Base-by-base conservation (phyloP, 2,329 filamentous ascomycete species). In the Calonectria multiphialidica region DNA sequence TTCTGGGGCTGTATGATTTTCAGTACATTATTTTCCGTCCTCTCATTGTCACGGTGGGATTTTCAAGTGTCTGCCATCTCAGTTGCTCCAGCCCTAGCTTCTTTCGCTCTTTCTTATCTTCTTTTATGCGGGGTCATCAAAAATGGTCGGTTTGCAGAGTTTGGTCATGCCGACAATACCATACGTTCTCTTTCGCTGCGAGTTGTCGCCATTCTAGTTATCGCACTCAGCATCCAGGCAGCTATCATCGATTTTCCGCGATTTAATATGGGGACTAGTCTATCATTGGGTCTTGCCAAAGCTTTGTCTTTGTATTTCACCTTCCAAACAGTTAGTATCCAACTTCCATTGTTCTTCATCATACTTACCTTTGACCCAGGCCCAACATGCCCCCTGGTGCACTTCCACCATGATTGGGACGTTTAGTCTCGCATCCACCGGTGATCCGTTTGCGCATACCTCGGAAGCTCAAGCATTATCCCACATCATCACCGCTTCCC, bases 341-440 rank as follows among this genome's bases (percentile, higher is more conserved):
- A 47, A 47, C 7, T 13, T 13, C 12, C 21, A 4, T 10, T 21
- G 5, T 13, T 9, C 2, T 47, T 25, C 18, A 23, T 12, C 7
- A 23, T 47, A 9, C n/a, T 47, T 12, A 47, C 44, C 12, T 25
- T 3, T 1, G 12, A 13, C 9, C 7, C 18, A 47, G 44, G 9
- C 13, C 4, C 44, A 47, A 23, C 8, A 23, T 47, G 44, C 44
- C 12, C 44, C 83, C 3, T 86, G 83, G 84, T 62, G 57, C 2
- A 73, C 75, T 13, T 81, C 78, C 5, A 70, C 82, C 0, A 71
- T 72, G 0, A 77, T 83, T 3, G 76, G 74, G 23, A 83, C 80
- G 0, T 86, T 85, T 42, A 74, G 78, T 37, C 70, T 84, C 21
- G 70, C 81, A 1, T 78, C 81, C 3, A 78, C 79, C 6, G 76